Conservation (phyloP, 1,139 yeast genomes). For the Saccharomycopsis phalli region DNA sequence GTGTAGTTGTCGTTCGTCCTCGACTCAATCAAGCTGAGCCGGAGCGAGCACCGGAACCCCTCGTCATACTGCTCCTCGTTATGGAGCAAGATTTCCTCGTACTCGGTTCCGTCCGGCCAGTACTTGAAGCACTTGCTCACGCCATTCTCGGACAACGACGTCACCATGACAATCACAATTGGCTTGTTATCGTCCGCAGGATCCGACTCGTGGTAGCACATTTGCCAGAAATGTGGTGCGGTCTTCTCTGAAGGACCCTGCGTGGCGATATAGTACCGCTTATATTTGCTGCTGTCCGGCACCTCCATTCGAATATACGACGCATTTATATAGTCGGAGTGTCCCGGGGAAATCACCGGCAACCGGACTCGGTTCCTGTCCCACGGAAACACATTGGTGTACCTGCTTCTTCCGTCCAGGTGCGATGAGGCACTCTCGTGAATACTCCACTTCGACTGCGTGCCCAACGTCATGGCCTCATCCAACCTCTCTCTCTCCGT, state of each 20-base stretch:
- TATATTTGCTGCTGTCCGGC: constrained; percentile 21
- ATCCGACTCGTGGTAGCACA: constrained; percentile 49
- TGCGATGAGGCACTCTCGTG: constrained; percentile 26
- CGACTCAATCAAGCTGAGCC: constrained; percentile 23
- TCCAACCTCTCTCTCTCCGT: constrained; percentile 29
- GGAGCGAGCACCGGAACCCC: constrained; percentile 21
- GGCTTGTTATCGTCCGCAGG: constrained; percentile 31
- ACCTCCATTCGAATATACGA: constrained; percentile 28
- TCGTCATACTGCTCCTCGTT: constrained; percentile 19
- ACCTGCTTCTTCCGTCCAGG: constrained; percentile 39
- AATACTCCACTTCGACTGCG: constrained; percentile 26
- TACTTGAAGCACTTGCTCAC: constrained; percentile 63
- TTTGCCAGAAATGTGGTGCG: constrained; percentile 72
- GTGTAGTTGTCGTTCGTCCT: constrained; percentile 17
- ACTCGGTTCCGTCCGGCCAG: constrained; percentile 45
- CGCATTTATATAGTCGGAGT: constrained; percentile 41
- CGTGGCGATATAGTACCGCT: constrained; percentile 42
- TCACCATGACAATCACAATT: constrained; percentile 74
- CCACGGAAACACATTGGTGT: constrained; percentile 50
- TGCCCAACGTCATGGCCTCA: constrained; percentile 27
- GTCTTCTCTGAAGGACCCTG: constrained; percentile 70
- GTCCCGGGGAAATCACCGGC: constrained; percentile 26
- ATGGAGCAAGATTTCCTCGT: constrained; percentile 17
- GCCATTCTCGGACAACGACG: constrained; percentile 58
- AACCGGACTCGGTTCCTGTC: constrained; percentile 46